Percentiles rank a stretch among this genome's conserved stretches.
Conservation (phyloP, 2,329 filamentous ascomycete species). For the Acrocalymma vagum region DNA sequence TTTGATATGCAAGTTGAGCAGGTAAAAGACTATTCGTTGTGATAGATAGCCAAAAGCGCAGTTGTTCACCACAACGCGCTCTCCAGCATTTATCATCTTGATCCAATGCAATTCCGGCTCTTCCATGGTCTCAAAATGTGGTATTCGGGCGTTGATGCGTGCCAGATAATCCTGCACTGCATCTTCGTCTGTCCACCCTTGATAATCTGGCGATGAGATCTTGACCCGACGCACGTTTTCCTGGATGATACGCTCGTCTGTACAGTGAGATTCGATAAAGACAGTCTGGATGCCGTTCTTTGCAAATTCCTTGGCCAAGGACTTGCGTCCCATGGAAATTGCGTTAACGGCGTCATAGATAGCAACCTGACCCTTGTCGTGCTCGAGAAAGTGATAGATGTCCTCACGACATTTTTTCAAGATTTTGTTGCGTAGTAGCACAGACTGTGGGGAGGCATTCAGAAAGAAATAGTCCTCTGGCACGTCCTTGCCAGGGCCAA, state of each 20-base stretch:
- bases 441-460: constrained; percentile 88
- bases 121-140: constrained; percentile 95
- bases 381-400: constrained; percentile 94
- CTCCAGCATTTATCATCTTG: constrained; percentile 98
- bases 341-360: constrained; percentile 99
- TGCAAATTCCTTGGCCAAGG: constrained; percentile 93
- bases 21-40: constrained; percentile 96
- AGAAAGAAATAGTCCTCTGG: constrained; percentile 98
- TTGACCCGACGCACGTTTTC: constrained; percentile 98
- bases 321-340: constrained; percentile 79
- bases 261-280: constrained; percentile 95
- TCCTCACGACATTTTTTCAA: constrained; percentile 97
- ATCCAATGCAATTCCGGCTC: constrained; percentile 95
- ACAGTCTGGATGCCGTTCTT: constrained; percentile 96
- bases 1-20: constrained; percentile 98
- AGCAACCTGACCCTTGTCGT: constrained; percentile 97
- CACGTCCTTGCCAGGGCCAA: constrained; percentile 82
- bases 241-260: constrained; percentile 90
- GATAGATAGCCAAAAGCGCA: constrained; percentile 96
- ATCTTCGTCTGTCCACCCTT: constrained; percentile 89
- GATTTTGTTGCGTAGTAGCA: constrained; percentile 96
- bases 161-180: constrained; percentile 91
- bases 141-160: constrained; percentile 91
- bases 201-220: constrained; percentile 96
- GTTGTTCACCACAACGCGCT: constrained; percentile 94